phyloP scores from a whole-genome alignment of 192 early-diverging fungal genomes.

The Oehlia diaphana region DNA sequence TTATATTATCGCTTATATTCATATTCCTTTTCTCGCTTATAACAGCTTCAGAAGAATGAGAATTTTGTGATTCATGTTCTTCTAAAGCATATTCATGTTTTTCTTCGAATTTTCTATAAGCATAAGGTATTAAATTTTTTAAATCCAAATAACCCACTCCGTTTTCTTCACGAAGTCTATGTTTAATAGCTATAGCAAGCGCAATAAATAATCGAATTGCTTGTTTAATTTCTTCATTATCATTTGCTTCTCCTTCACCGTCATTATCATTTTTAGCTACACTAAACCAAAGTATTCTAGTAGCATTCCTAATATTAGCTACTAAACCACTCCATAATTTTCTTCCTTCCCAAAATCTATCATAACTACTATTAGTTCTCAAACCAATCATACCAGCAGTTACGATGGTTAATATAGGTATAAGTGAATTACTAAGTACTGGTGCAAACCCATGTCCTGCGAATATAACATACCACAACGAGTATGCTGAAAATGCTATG shows the following conservation, averaged over 20 bases:
- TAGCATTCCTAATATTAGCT: conserved; percentile 42
- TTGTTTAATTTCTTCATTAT: conserved; percentile 45
- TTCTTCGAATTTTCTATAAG: conserved; percentile 34
- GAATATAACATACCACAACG: not conserved
- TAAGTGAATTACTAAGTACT: conserved; percentile 4
- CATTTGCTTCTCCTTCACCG: not conserved
- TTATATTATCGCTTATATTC: conserved; percentile 37
- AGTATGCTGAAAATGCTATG: not conserved
- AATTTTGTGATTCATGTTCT: not conserved
- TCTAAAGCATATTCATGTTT: conserved; percentile 31
- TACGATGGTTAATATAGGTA: conserved; percentile 40
- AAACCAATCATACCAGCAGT: conserved; percentile 41
- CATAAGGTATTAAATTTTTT: conserved; percentile 48
- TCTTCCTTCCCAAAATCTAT: conserved; percentile 46
- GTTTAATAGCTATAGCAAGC: conserved; percentile 47
- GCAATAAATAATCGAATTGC: conserved; percentile 49
- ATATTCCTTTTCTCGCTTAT: conserved; percentile 30
- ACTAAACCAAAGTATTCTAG: conserved; percentile 43
- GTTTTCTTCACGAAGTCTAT: conserved; percentile 55
- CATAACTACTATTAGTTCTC: conserved; percentile 44
- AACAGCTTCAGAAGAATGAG: not conserved
- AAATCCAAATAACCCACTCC: conserved; percentile 54
- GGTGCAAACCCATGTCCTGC: not conserved
- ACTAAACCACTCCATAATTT: conserved; percentile 40
- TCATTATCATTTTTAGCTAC: conserved; percentile 32